Conservation (phyloP, 768 basidiomycete species). For the Lentinus brumalis region DNA sequence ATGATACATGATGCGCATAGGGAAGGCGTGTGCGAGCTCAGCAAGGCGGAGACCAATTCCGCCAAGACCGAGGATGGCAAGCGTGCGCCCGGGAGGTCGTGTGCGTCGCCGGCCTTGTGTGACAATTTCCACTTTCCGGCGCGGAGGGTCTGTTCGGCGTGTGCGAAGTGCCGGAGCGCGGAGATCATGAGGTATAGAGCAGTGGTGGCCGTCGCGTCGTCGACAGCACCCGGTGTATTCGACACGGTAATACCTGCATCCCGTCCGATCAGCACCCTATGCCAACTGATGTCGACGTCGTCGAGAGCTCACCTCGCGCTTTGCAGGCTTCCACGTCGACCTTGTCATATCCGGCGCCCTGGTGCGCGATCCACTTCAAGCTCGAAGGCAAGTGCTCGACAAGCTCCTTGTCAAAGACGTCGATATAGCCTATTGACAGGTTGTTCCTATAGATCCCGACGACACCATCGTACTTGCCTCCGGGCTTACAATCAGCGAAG, state of each 20-base stretch:
- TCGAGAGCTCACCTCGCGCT: conserved; percentile 51
- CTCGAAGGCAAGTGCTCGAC: conserved; percentile 62
- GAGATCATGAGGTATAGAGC: conserved; percentile 84
- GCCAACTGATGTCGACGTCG: not conserved
- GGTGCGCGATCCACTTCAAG: conserved; percentile 88
- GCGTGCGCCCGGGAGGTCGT: conserved; percentile 67
- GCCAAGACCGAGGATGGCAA: conserved; percentile 78
- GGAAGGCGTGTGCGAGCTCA: conserved; percentile 74
- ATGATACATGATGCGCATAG: conserved; percentile 89
- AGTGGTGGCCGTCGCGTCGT: conserved; percentile 90
- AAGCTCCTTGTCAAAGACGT: conserved; percentile 81
- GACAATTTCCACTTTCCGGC: conserved; percentile 62
- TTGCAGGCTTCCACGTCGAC: conserved; percentile 79
- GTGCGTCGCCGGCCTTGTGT: conserved; percentile 47
- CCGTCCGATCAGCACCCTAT: not conserved
- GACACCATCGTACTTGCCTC: conserved; percentile 74
- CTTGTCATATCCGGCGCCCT: conserved; percentile 91
- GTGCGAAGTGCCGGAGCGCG: conserved; percentile 70
- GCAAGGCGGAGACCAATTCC: conserved; percentile 76
- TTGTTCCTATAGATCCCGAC: conserved; percentile 84
- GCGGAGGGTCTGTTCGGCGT: conserved; percentile 59
- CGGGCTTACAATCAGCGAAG: conserved; percentile 58
- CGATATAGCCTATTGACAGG: conserved; percentile 62
- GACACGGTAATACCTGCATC: conserved; percentile 70
- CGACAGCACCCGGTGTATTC: conserved; percentile 88